Base-by-base conservation (phyloP, 2,329 filamentous ascomycete genomes). In the Zelopaecilomyces penicillatus region DNA sequence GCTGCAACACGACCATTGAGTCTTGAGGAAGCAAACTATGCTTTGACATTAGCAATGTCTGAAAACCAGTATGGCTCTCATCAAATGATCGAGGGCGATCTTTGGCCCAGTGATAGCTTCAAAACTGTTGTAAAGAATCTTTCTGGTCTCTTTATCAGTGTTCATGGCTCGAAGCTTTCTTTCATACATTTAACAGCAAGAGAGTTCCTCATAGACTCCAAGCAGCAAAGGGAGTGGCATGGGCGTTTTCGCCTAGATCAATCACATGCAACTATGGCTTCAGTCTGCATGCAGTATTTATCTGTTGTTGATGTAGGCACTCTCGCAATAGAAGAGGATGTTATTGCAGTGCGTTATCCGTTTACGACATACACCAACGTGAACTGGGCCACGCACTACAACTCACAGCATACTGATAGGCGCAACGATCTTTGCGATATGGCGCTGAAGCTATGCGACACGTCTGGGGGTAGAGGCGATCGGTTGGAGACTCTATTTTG, bases 131-230 rank as follows among this genome's bases (percentile, higher is more conserved):
- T 45, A 1, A 42, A 32, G 27, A 41, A 45, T 27, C 10, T 47
- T 10, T 45, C 32, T 3, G 39, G 45, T 6, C 45, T 45, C 4
- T 39, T 47, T 11, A 30, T 47, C 27, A 47, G 5, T 2, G 38
- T 47, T 2, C 29, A 31, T 28, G 42, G 42, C n/a, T 37, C 19
- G 3, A 27, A 29, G 9, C 4, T 47, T 10, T 42, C 36, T 2
- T 47, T 47, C 10, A 42, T 47, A 5, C 45, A 47, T 5, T 30
- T 26, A 11, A 47, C 45, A 28, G 45, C 37, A 1, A 37, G 45
- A 35, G 45, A 47, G 11, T 47, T 47, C 26, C 31, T 54, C 3
- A 40, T 28, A 3, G 46, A 45, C 31, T 6, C 35, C 10, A 40
- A 43, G 5, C 27, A 31, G 12, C 5, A 28, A 28, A 30, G 41